Evolutionary conservation across 1,284 basidiomycete genomes (phyloP).

Genomic region (Porodaedalea pini): DNA sequence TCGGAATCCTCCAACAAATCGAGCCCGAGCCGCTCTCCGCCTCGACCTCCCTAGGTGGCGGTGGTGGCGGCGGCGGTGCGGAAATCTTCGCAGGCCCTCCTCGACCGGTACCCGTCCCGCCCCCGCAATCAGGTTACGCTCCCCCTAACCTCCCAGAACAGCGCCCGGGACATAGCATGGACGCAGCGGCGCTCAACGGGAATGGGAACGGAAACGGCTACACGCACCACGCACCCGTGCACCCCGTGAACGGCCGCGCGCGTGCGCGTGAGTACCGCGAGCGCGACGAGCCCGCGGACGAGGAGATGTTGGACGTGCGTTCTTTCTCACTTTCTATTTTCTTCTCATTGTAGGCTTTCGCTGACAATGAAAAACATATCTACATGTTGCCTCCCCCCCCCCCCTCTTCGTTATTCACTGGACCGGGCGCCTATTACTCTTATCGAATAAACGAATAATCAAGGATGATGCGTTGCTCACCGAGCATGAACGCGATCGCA

Average conservation of each 20-base stretch:
- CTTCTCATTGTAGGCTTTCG: background rate
- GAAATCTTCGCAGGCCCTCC: no score
- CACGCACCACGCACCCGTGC: background rate
- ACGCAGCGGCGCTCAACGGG: background rate
- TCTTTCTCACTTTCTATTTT: background rate
- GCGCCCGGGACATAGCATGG: background rate
- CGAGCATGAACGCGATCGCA: background rate
- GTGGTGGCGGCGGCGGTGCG: background rate
- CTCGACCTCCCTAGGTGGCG: background rate
- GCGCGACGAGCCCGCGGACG: conserved; percentile 1
- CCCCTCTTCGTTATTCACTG: background rate
- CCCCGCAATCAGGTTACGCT: background rate
- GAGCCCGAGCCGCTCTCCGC: background rate
- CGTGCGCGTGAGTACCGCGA: background rate
- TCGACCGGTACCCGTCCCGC: background rate
- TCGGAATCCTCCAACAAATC: conserved; percentile 11
- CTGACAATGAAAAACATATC: background rate
- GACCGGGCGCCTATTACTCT: background rate
- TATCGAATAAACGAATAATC: background rate
- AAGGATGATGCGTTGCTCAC: background rate
- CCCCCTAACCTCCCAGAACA: background rate
- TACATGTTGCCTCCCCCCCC: background rate
- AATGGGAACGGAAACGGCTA: background rate
- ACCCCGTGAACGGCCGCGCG: background rate
- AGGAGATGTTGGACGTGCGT: conserved; percentile 9